A percentile compares a stretch with the other conserved stretches of the same genome.
Conservation (phyloP, 768 basidiomycete species). For the Podaxis sp. region DNA sequence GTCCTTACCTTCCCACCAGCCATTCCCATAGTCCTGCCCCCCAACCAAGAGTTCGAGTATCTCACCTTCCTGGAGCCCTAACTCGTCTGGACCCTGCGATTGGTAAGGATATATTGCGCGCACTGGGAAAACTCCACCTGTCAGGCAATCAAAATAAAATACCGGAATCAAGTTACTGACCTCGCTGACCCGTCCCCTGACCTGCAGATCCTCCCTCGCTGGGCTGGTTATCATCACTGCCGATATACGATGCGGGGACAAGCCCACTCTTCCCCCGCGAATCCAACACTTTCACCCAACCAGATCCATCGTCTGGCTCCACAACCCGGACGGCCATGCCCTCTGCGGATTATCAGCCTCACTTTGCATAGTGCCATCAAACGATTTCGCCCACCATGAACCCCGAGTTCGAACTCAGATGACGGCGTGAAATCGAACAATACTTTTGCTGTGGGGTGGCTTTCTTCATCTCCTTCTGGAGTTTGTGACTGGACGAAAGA, state of each 20-base stretch:
- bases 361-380: not conserved
- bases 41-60: conserved; percentile 64
- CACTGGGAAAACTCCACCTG: conserved; percentile 43
- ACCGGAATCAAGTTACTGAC: conserved; percentile 36
- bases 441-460: conserved; percentile 55
- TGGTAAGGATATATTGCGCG: conserved; percentile 80
- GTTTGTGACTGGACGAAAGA: conserved; percentile 48
- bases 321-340: conserved; percentile 63
- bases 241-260: conserved; percentile 83
- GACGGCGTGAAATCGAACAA: conserved; percentile 75
- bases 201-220: conserved; percentile 19
- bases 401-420: conserved; percentile 74
- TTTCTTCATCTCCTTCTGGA: conserved; percentile 41
- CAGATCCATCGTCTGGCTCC: conserved; percentile 83
- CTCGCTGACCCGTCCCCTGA: conserved; percentile 46
- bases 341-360: conserved; percentile 39
- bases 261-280: conserved; percentile 62
- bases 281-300: conserved; percentile 79
- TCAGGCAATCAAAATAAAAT: conserved; percentile 14
- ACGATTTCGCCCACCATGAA: conserved; percentile 47
- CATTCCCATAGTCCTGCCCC: conserved; percentile 69
- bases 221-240: conserved; percentile 33
- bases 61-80: conserved; percentile 61
- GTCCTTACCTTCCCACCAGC: conserved; percentile 82
- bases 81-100: conserved; percentile 72